These are phyloP conservation scores for Sclerotinia nivalis DNA, from an alignment of 2,329 filamentous ascomycete species.

Conservation along the genomic window DNA sequence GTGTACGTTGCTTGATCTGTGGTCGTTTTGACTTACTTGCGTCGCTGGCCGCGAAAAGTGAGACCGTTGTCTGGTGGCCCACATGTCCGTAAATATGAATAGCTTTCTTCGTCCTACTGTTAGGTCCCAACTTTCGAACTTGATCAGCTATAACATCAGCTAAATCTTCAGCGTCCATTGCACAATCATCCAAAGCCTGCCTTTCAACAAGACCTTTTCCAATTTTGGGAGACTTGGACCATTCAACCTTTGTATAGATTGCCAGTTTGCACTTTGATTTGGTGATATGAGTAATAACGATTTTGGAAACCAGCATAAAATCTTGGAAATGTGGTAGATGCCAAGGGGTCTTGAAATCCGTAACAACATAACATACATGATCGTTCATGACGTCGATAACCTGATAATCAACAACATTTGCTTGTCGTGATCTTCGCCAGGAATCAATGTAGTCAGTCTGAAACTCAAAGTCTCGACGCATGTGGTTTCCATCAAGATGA, in stretches of 20 bases:
- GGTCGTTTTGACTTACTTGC: constrained; percentile 51
- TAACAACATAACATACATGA: constrained; percentile 68
- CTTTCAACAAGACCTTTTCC: constrained; percentile 63
- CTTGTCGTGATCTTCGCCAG: constrained; percentile 60
- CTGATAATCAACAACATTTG: constrained; percentile 76
- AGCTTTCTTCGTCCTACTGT: constrained; percentile 73
- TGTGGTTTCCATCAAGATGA: constrained; percentile 65
- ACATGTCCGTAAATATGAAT: constrained; percentile 78
- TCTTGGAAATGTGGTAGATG: constrained; percentile 78
- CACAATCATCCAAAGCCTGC: constrained; percentile 74
- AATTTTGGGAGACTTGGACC: constrained; percentile 67
- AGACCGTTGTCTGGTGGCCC: constrained; percentile 65
- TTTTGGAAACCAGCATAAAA: constrained; percentile 83
- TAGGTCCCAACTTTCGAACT: constrained; percentile 70
- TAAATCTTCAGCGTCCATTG: constrained; percentile 71
- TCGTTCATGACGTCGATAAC: constrained; percentile 81
- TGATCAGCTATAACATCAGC: constrained; percentile 76
- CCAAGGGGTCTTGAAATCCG: constrained; percentile 58
- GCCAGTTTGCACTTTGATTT: constrained; percentile 92
- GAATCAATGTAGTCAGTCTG: constrained; percentile 68
- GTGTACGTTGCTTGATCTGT: constrained; percentile 58
- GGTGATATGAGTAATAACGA: constrained; percentile 89
- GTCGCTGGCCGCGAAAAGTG: constrained; percentile 56
- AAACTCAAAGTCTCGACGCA: constrained; percentile 80
- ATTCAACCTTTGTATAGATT: constrained; percentile 84